Conservation (phyloP, 805 yeast species). For the Ogataea sp. region DNA sequence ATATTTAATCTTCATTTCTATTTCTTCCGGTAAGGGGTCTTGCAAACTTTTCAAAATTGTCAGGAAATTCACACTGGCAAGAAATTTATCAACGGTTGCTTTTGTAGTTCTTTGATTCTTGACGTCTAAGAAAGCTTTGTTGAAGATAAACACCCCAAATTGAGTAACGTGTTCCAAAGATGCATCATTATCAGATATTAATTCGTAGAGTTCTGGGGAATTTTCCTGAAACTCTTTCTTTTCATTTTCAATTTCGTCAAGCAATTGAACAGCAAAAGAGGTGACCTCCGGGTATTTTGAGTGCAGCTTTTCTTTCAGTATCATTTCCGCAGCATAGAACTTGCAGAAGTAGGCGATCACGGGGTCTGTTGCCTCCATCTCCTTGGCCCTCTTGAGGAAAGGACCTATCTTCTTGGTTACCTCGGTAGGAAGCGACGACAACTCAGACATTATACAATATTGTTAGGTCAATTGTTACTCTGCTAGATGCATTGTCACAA, state of each 20-base stretch:
- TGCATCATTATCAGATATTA: conserved; percentile 54
- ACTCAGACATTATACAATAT: conserved; percentile 1
- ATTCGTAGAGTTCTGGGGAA: conserved; percentile 32
- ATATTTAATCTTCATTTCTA: conserved; percentile 39
- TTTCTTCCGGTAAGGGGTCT: conserved; percentile 13
- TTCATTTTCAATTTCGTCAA: conserved; percentile 63
- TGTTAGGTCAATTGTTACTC: too few species aligned
- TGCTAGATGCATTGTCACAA: too few species aligned
- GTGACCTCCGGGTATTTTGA: conserved; percentile 47
- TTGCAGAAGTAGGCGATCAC: conserved; percentile 66
- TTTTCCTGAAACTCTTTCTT: conserved; percentile 31
- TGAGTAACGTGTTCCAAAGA: conserved; percentile 45
- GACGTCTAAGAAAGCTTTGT: conserved; percentile 41
- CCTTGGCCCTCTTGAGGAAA: conserved; percentile 47
- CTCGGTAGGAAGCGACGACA: conserved; percentile 18
- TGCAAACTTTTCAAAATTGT: conserved; percentile 41
- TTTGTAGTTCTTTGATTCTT: conserved; percentile 32
- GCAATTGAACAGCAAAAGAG: conserved; percentile 45
- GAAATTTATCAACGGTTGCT: conserved; percentile 41
- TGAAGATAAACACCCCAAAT: conserved; percentile 54
- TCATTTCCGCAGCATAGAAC: conserved; percentile 65
- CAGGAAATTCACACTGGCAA: conserved; percentile 48
- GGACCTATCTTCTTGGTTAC: conserved; percentile 33
- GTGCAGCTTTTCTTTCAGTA: conserved; percentile 56
- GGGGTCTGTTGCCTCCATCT: conserved; percentile 51